Base-by-base conservation (phyloP, 345 rosid species). In the Gossypium bickii region DNA sequence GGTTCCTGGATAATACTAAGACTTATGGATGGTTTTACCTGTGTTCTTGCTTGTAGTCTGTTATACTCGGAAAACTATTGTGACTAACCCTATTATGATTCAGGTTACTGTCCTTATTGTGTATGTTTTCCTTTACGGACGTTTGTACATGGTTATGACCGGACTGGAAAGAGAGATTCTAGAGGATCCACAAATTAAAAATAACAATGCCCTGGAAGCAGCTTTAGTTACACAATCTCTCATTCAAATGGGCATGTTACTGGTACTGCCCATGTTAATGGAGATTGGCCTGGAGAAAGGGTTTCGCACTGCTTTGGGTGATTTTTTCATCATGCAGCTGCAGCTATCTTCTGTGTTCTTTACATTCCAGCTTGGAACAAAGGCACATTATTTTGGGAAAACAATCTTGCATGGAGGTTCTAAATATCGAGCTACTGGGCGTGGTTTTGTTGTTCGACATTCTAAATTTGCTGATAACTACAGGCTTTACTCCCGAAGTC, bases 401-500 rank as follows among this genome's bases (percentile, higher is more conserved):
- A 88, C 98, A 60, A 63, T 91, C 80, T 88, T 91, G 65, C 97
- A 91, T 74, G 97, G 97, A 67, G 97, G 97, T 20, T 94, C 97
- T 34, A 84, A 91, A 71, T 91, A 91, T 80, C 85, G 98, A 84
- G 86, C 89, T 41, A 93, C 98, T 25, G 98, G 98, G 11, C 92
- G 98, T 15, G 98, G 98, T 10, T 93, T 93, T 67, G 98, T 93
- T 12, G 95, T 93, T 78, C 84, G 82, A 80, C 97, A 93, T 78
- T 97, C 92, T 63, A 93, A 89, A 71, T 91, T 93, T 79, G 95
- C 97, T 2, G 97, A 91, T 53, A 89, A 87, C 73, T 88, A 88
- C 72, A 80, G 94, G 73, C 78, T 87, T 56, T 87, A 88, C 76
- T 90, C 94, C 20, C 84, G 90, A 20, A 87, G 90, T 79, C 94